Conservation (phyloP, 2,329 filamentous ascomycete species). For the Colletotrichum sp. region DNA sequence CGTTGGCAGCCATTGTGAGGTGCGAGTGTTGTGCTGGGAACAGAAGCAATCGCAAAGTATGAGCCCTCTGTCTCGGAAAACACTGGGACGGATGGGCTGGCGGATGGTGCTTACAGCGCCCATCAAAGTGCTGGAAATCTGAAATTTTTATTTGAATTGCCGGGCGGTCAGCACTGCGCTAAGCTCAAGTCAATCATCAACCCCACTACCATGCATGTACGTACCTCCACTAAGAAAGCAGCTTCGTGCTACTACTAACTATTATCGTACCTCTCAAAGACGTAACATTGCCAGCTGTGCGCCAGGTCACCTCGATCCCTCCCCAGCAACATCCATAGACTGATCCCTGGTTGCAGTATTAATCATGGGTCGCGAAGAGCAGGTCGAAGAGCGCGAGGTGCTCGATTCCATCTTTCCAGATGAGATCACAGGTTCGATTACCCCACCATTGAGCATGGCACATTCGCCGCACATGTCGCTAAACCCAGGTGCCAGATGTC, state of each 20-base stretch:
- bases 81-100: background rate
- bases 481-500: conserved; percentile 65
- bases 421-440: conserved; percentile 81
- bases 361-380: conserved; percentile 80
- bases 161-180: conserved; percentile 36
- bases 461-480: background rate
- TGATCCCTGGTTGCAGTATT: background rate
- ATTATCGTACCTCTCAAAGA: background rate
- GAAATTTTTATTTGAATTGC: conserved; percentile 33
- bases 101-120: background rate
- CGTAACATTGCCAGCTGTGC: background rate
- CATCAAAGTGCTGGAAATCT: conserved; percentile 13
- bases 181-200: conserved; percentile 7
- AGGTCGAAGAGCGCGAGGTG: conserved; percentile 94
- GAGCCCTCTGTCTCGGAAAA: background rate
- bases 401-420: conserved; percentile 98
- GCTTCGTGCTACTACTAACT: background rate
- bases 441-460: conserved; percentile 15
- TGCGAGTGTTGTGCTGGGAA: background rate
- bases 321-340: background rate
- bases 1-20: conserved; percentile 53
- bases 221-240: conserved; percentile 3
- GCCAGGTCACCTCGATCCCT: background rate
- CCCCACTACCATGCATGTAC: conserved; percentile 20
- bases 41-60: conserved; percentile 2